phyloP scores from a whole-genome alignment of 2,329 filamentous ascomycete species.

The Paecilomyces fulvus region DNA sequence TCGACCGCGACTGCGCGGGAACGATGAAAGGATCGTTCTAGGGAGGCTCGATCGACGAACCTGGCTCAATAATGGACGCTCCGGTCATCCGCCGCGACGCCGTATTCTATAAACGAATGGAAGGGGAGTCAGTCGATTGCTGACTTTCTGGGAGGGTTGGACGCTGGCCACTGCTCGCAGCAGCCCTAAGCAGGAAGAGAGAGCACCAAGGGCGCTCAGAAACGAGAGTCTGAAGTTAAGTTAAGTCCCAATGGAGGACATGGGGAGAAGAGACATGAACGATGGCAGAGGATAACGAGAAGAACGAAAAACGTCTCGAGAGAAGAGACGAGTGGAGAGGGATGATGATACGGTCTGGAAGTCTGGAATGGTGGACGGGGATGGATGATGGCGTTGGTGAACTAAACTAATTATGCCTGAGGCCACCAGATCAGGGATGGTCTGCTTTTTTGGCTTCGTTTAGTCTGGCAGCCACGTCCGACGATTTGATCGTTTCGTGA shows the following conservation, averaged over 20 bases:
- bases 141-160: background rate
- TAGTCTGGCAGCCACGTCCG: background rate
- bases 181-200: background rate
- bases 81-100: background rate
- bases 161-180: background rate
- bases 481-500: background rate
- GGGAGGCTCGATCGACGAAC: conserved; percentile 5
- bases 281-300: conserved; percentile 3
- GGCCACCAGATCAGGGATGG: background rate
- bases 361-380: background rate
- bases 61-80: background rate
- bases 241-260: conserved; percentile 6
- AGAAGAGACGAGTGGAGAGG: background rate
- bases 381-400: background rate
- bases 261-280: conserved; percentile 7
- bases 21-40: conserved; percentile 7
- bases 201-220: background rate
- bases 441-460: background rate
- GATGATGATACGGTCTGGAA: background rate
- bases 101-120: background rate
- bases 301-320: background rate
- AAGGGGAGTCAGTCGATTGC: background rate
- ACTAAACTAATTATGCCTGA: background rate
- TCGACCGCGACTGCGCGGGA: background rate
- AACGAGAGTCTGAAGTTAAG: conserved; percentile 5